These are phyloP conservation scores for Carpinus viminea DNA, from an alignment of 306 rosid species.

Conservation along the genomic window DNA sequence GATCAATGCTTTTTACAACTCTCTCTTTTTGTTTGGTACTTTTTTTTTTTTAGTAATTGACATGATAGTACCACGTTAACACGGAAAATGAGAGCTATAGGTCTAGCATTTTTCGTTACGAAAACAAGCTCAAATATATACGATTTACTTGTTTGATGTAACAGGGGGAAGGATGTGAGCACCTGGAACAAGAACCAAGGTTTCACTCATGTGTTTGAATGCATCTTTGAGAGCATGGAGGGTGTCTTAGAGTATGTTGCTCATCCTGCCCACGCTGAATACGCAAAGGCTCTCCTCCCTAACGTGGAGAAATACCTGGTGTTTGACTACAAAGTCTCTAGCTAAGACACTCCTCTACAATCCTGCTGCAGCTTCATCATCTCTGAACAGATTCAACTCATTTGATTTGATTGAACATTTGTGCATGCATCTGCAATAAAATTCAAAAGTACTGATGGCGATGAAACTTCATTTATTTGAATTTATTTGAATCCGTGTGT, in stretches of 20 bases:
- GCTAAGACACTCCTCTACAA: not conserved
- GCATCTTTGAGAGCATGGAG: slow-evolving; percentile 1
- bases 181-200: not conserved
- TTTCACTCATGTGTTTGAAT: slow-evolving; percentile 3
- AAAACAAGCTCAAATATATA: not conserved
- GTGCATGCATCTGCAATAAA: too few relatives aligned
- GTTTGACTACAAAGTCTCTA: not conserved
- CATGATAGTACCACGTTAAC: too few relatives aligned
- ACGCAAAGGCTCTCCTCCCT: not conserved
- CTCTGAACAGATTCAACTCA: not conserved
- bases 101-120: too few relatives aligned
- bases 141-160: not conserved
- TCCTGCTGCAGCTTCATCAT: not conserved
- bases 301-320: not conserved
- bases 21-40: too few relatives aligned
- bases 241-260: not conserved
- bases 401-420: not conserved
- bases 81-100: too few relatives aligned
- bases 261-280: slow-evolving; percentile 5
- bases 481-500: not conserved
- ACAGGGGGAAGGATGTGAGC: slow-evolving; percentile 3
- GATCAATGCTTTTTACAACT: too few relatives aligned
- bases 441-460: not conserved
- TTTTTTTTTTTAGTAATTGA: too few relatives aligned
- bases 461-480: not conserved